Conservation (phyloP, 495 filamentous ascomycete genomes). For the Podospora australis region DNA sequence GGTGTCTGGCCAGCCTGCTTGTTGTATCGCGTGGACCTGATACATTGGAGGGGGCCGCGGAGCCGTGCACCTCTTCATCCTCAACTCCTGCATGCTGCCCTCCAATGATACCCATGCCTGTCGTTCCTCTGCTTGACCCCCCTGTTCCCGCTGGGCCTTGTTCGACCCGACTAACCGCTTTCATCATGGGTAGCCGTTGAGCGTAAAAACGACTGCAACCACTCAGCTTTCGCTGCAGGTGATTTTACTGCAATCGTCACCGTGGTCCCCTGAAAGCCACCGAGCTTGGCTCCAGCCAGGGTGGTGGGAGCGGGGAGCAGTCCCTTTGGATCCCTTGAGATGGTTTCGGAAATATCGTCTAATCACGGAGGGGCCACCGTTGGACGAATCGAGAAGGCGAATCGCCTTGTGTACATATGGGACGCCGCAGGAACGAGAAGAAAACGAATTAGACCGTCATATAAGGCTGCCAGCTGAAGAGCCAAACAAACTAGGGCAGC, state of each 20-base stretch:
- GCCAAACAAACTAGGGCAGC: conserved; percentile 12
- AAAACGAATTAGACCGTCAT: conserved; percentile 16
- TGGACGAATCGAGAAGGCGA: conserved; percentile 24
- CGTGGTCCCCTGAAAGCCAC: too few species aligned
- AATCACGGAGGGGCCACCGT: conserved; percentile 20
- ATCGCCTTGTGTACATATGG: conserved; percentile 12
- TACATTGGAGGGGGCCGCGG: conserved; percentile 34
- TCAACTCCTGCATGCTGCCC: conserved; percentile 12
- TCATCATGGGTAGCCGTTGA: conserved; percentile 26
- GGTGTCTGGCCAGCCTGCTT: conserved; percentile 12
- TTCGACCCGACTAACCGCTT: conserved; percentile 25
- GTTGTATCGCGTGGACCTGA: conserved; percentile 30
- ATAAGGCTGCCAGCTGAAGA: conserved; percentile 11
- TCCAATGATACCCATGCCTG: conserved; percentile 6
- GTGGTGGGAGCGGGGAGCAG: conserved; percentile 6
- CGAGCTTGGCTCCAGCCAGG: too few species aligned
- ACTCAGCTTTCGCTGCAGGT: conserved; percentile 7
- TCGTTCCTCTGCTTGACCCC: neutral
- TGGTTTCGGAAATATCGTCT: conserved; percentile 25
- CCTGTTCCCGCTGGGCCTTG: conserved; percentile 3
- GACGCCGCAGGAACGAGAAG: conserved; percentile 8
- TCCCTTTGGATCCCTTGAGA: conserved; percentile 7
- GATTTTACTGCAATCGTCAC: neutral
- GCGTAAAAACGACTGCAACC: neutral
- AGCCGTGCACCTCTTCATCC: conserved; percentile 32